Conservation (phyloP, 495 filamentous ascomycete genomes). For the Podospora pseudopauciseta region DNA sequence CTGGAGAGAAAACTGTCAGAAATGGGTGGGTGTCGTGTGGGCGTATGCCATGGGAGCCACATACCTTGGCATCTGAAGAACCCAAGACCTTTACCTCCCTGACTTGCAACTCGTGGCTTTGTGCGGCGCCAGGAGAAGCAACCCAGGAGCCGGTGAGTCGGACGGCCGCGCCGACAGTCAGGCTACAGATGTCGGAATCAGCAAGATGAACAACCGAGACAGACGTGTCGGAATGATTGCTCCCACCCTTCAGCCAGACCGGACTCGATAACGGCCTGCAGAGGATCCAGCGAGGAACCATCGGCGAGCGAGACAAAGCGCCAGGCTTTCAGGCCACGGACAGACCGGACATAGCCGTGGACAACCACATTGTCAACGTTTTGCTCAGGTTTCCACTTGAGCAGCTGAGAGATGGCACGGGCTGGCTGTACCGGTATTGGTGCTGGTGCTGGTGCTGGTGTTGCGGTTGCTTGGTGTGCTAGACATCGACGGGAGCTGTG, state of each 20-base stretch:
- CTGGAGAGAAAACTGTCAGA: constrained; percentile 44
- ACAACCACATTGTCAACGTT: constrained; percentile 44
- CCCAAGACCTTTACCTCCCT: constrained; percentile 67
- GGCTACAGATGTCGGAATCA: constrained; percentile 47
- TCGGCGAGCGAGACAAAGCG: constrained; percentile 84
- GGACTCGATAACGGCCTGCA: constrained; percentile 80
- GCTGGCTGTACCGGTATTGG: neutral
- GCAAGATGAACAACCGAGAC: constrained; percentile 26
- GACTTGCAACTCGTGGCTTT: constrained; percentile 78
- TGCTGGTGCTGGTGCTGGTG: neutral
- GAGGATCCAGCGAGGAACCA: constrained; percentile 71
- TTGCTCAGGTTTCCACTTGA: constrained; percentile 31
- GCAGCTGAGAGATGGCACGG: constrained; percentile 29
- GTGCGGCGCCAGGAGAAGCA: constrained; percentile 63
- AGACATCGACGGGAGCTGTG: constrained; percentile 18
- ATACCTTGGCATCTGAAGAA: constrained; percentile 70
- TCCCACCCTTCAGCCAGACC: constrained; percentile 74
- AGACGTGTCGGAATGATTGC: constrained; percentile 21
- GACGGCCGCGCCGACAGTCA: constrained; percentile 77
- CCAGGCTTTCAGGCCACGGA: constrained; percentile 60
- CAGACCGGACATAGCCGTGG: constrained; percentile 74
- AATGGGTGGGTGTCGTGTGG: neutral
- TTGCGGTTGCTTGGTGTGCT: constrained; percentile 16
- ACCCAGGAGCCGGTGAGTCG: constrained; percentile 76
- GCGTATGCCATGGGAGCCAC: constrained; percentile 18